phyloP scores from a whole-genome alignment of 176 grass and related monocot genomes.

The Puccinellia tenuiflora region DNA sequence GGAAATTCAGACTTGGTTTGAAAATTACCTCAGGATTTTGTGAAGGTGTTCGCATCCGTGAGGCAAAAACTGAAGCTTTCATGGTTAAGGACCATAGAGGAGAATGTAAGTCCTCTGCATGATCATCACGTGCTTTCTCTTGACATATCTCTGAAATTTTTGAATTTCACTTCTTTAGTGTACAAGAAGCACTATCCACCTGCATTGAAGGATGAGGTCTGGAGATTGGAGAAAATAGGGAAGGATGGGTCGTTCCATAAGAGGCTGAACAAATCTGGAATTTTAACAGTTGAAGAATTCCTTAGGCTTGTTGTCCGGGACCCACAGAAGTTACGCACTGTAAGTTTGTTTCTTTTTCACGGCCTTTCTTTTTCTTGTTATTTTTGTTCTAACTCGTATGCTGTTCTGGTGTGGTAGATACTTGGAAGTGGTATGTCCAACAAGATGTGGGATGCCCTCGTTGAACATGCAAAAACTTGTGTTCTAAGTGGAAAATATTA shows the following conservation, averaged over 20 bases:
- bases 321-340: slow-evolving; percentile 61
- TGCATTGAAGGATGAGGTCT: slow-evolving; percentile 80
- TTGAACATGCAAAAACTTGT: slow-evolving; percentile 91
- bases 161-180: slow-evolving; percentile 50
- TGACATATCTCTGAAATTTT: slow-evolving; percentile 19
- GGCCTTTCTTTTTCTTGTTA: not conserved
- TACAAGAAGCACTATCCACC: slow-evolving; percentile 98
- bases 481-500: slow-evolving; percentile 71
- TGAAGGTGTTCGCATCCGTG: slow-evolving; percentile 53
- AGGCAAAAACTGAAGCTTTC: slow-evolving; percentile 85
- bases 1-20: slow-evolving; percentile 81
- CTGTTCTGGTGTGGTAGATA: slow-evolving; percentile 44
- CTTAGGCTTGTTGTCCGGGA: slow-evolving; percentile 62
- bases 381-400: slow-evolving; percentile 12
- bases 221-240: slow-evolving; percentile 93
- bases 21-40: slow-evolving; percentile 56
- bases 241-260: slow-evolving; percentile 90
- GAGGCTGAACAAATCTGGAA: slow-evolving; percentile 62
- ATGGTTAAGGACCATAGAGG: slow-evolving; percentile 91
- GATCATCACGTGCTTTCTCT: slow-evolving; percentile 9
- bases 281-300: slow-evolving; percentile 84
- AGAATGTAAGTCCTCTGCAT: slow-evolving; percentile 54
- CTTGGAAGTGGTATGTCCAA: slow-evolving; percentile 91
- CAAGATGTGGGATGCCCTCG: slow-evolving; percentile 85
- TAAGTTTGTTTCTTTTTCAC: slow-evolving; percentile 36